Evolutionary conservation across 129 eudicot genomes (phyloP).

Genomic region (Lactuca sativa): DNA sequence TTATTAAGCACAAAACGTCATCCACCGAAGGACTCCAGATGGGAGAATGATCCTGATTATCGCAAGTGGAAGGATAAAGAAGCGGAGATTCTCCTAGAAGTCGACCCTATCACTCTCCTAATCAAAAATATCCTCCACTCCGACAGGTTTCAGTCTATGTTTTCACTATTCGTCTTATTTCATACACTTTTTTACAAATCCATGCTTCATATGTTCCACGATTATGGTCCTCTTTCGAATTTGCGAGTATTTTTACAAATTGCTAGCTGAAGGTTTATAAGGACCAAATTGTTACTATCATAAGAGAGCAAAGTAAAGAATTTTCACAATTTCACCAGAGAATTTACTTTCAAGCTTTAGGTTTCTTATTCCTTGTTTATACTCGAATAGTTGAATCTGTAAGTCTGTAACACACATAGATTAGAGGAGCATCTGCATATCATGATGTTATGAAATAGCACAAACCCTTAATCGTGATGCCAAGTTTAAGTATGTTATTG

Average conservation of each 20-base stretch:
- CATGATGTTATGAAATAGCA: not conserved
- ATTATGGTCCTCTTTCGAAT: not conserved
- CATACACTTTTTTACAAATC: not conserved
- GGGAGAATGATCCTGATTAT: constrained; percentile 52
- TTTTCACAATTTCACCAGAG: not conserved
- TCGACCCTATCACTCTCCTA: constrained; percentile 53
- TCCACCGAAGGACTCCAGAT: constrained; percentile 37
- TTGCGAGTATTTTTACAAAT: not conserved
- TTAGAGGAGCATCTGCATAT: not conserved
- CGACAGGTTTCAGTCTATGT: constrained; percentile 41
- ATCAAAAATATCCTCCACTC: constrained; percentile 81
- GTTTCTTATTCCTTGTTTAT: not conserved
- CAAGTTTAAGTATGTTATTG: not conserved
- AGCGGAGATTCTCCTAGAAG: constrained; percentile 54
- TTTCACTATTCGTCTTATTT: not conserved
- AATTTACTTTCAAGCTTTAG: not conserved
- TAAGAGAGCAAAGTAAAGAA: not conserved
- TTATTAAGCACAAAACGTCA: constrained; percentile 8
- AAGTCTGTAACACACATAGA: not conserved
- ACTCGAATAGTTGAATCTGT: not conserved
- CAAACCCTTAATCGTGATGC: not conserved
- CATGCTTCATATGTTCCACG: not conserved
- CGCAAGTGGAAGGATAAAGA: constrained; percentile 77
- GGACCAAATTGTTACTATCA: not conserved
- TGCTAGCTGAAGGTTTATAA: not conserved